Evolutionary conservation across 202 grass and related monocot species (phyloP), one percentile per base, ranked within the genome.

Genomic region (Digitaria exilis): DNA sequence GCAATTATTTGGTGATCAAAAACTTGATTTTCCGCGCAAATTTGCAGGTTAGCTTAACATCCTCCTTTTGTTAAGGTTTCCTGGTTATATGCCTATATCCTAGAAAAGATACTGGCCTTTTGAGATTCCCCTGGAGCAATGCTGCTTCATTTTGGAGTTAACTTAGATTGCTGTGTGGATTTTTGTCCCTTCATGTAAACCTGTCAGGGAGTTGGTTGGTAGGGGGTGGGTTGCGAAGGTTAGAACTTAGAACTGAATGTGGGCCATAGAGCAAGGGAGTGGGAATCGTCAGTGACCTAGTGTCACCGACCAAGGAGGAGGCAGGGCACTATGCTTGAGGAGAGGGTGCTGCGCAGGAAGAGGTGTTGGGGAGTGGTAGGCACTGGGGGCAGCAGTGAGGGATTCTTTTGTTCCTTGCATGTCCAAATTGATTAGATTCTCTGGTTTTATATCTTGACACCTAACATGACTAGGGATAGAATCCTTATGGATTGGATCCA

Each of bases 1-100:
- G 89, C 28, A 98, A 98, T 86, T 96, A 90, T 87, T 89, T 94
- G 83, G 81, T 98, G 66, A 90, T 92, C 48, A 98, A 98, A 87
- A 96, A 88, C 62, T 94, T 98, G 61, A 92, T 87, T 86, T 90
- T 71, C 70, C 76, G 88, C 17, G 89, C 86, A 82, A 94, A 94
- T 84, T 92, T 98, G 73, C 91, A 98, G 93, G 96, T 98, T 78
- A 73, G 70, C 75, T 60, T 70, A 62, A 68, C 41, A 17, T 15
- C 49, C 4, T 14, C 39, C 24, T 48, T 65, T 54, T 52, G 28
- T 76, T 16, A 50, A n/a, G 16, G 4, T 61, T 51, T 19, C 44
- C 29, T 60, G 29, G 28, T 19, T 77, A 34, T 78, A 43, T 75
- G 42, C 35, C 32, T 46, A 57, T 49, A 58, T 26, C 35, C 24